These are phyloP conservation scores for Truncatella angustata DNA, from an alignment of 2,329 filamentous ascomycete species.

Conservation along the genomic window DNA sequence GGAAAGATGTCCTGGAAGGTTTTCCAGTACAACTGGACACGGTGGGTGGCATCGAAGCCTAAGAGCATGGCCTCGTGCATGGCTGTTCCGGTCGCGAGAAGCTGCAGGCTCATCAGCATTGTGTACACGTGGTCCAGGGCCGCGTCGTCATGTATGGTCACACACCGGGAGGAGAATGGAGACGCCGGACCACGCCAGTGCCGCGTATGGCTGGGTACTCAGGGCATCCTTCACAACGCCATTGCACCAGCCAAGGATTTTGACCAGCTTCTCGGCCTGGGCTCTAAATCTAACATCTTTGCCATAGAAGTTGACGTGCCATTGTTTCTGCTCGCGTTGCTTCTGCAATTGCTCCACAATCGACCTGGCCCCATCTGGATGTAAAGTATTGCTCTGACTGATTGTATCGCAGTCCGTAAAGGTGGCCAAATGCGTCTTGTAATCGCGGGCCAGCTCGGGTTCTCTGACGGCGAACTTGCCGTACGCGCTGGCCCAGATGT, in stretches of 20 bases:
- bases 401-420: background rate
- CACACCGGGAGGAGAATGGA: background rate
- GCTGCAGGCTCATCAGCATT: background rate
- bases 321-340: conserved; percentile 14
- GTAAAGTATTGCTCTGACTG: too few species aligned
- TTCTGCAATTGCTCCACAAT: background rate
- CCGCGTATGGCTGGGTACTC: conserved; percentile 20
- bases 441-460: background rate
- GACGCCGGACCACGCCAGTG: conserved; percentile 22
- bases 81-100: background rate
- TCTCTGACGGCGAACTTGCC: background rate
- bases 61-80: background rate
- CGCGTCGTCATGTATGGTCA: background rate
- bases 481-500: background rate
- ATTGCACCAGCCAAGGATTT: conserved; percentile 22
- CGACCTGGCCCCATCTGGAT: background rate
- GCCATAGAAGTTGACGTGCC: conserved; percentile 15
- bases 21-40: background rate
- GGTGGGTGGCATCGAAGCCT: background rate
- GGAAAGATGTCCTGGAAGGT: background rate
- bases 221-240: conserved; percentile 18
- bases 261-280: conserved; percentile 19
- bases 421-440: background rate
- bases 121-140: background rate
- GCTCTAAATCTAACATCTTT: conserved; percentile 18